These are phyloP conservation scores for Aquanectria penicillioides DNA, from an alignment of 2,329 filamentous ascomycete species.

Conservation along the genomic window DNA sequence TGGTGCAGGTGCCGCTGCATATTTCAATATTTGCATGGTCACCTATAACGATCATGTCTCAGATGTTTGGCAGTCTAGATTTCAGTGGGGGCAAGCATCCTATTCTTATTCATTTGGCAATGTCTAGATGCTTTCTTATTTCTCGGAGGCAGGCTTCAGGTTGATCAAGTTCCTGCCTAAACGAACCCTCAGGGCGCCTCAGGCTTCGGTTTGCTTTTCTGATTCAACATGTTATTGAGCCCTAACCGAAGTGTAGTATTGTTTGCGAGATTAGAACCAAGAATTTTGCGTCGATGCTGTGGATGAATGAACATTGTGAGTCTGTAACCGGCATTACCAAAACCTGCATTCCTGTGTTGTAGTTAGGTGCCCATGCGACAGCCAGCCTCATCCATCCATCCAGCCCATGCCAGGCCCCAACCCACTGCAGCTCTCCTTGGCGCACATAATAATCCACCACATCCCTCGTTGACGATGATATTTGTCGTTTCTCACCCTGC, in stretches of 20 bases:
- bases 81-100: too few species aligned
- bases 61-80: too few species aligned
- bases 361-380: slow-evolving; percentile 4
- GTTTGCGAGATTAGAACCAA: too few species aligned
- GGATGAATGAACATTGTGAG: neutral
- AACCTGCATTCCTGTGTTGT: neutral
- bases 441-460: neutral
- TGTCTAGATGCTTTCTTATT: neutral
- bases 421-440: neutral
- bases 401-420: neutral
- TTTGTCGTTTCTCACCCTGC: neutral
- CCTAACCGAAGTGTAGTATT: too few species aligned
- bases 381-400: neutral
- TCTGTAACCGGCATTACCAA: neutral
- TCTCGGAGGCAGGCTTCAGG: neutral
- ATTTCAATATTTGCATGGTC: too few species aligned
- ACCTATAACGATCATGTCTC: too few species aligned
- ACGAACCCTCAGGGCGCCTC: neutral
- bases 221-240: too few species aligned
- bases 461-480: neutral
- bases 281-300: too few species aligned
- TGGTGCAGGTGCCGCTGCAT: too few species aligned
- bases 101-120: too few species aligned
- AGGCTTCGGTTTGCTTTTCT: neutral
- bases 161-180: neutral